phyloP scores from a whole-genome alignment of 2,329 filamentous ascomycete species.

The Orbilia javanica region DNA sequence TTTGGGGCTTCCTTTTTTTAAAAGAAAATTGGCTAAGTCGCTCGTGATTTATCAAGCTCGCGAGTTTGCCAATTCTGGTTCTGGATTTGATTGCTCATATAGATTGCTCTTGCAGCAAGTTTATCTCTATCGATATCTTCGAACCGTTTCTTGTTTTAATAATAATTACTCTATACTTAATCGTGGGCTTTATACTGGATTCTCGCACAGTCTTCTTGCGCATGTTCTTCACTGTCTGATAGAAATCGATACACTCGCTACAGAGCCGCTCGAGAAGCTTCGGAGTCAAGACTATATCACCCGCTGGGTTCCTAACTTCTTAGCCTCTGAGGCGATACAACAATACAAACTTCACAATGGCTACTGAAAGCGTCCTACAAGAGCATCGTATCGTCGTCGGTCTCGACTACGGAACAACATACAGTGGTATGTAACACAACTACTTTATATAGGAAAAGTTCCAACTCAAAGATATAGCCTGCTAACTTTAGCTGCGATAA shows the following conservation, averaged over 20 bases:
- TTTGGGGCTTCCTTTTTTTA: not conserved
- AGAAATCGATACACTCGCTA: not conserved
- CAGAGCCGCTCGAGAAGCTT: not conserved
- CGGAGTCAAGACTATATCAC: not conserved
- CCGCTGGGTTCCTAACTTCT: not conserved
- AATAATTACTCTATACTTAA: not conserved
- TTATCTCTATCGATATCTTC: not conserved
- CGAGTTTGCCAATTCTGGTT: not conserved
- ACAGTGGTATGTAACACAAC: constrained; percentile 40
- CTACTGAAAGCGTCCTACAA: constrained; percentile 38
- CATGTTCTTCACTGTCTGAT: not conserved
- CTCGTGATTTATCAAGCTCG: constrained; percentile 11
- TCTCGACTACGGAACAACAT: constrained; percentile 54
- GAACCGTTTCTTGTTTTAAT: too few species aligned
- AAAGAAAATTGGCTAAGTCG: not conserved
- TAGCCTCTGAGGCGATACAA: not conserved
- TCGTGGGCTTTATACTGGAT: constrained; percentile 10
- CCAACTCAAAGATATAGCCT: not conserved
- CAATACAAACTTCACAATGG: constrained; percentile 28
- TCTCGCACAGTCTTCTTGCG: constrained; percentile 10
- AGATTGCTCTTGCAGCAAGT: constrained; percentile 26
- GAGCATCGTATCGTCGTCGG: constrained; percentile 57
- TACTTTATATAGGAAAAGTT: not conserved
- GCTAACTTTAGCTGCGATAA: not conserved
- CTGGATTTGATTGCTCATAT: constrained; percentile 41